Evolutionary conservation across 306 rosid species (phyloP).

Genomic region (Dicorynia guianensis): DNA sequence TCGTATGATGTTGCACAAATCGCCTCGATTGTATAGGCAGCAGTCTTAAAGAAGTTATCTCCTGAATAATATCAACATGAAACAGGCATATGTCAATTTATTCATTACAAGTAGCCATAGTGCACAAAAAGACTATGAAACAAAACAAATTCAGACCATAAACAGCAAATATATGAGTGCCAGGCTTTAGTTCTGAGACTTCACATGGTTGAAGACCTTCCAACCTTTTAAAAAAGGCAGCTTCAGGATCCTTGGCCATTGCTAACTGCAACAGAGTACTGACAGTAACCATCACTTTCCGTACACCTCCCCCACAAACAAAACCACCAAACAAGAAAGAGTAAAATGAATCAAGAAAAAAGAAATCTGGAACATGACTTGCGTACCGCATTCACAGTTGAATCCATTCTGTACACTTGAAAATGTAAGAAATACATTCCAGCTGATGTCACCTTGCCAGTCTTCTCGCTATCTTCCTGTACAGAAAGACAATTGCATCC

Average conservation of each 20-base stretch:
- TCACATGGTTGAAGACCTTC: conserved; percentile 98
- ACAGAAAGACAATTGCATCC: conserved; percentile 35
- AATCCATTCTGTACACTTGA: conserved; percentile 88
- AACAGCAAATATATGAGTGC: conserved; percentile 97
- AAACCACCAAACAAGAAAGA: background rate
- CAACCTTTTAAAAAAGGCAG: conserved; percentile 78
- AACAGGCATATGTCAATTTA: conserved; percentile 32
- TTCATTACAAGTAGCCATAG: conserved; percentile 18
- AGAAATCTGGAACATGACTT: background rate
- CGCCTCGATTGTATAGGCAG: conserved; percentile 73
- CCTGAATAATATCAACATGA: conserved; percentile 52
- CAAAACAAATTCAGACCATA: conserved; percentile 76
- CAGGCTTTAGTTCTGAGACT: conserved; percentile 93
- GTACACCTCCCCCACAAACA: conserved; percentile 7
- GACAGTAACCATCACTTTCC: conserved; percentile 20
- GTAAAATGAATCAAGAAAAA: background rate
- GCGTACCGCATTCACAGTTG: conserved; percentile 76
- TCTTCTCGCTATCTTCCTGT: conserved; percentile 98
- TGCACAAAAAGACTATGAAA: conserved; percentile 43
- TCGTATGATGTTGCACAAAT: conserved; percentile 65
- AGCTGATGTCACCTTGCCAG: conserved; percentile 89
- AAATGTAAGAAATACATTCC: conserved; percentile 92
- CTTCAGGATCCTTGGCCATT: conserved; percentile 84
- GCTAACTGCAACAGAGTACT: conserved; percentile 61
- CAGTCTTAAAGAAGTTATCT: conserved; percentile 85